A percentile compares a stretch with the other conserved stretches of the same genome.
Evolutionary conservation across 805 yeast genomes (phyloP).

Genomic region (Hyphopichia homilentoma): DNA sequence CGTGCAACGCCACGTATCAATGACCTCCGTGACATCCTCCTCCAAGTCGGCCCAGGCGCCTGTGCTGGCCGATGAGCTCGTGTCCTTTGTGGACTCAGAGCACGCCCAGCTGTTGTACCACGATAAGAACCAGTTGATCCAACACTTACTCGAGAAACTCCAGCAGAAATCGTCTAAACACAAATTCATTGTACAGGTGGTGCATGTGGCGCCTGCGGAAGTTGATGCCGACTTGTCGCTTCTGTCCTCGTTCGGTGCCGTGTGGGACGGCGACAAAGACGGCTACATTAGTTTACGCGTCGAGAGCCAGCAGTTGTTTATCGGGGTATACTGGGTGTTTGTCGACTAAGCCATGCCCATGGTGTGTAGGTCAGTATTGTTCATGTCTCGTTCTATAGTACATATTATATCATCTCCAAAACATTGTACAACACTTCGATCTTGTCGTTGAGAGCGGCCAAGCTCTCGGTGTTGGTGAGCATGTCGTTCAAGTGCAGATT

Average conservation of each 20-base stretch:
- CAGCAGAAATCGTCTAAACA: constrained; percentile 47
- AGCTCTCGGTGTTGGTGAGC: constrained; percentile 8
- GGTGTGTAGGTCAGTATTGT: too few species aligned
- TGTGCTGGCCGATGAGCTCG: constrained; percentile 12
- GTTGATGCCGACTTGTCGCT: constrained; percentile 19
- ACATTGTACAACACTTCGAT: constrained; percentile 13
- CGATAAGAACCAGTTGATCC: constrained; percentile 22
- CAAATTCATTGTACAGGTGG: constrained; percentile 51
- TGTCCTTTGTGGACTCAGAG: constrained; percentile 6
- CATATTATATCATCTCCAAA: constrained; percentile 8
- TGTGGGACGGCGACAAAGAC: constrained; percentile 56
- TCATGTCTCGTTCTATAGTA: too few species aligned
- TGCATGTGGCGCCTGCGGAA: constrained; percentile 21
- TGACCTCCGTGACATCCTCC: constrained; percentile 7
- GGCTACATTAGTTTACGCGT: constrained; percentile 43
- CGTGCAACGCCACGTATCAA: too few species aligned
- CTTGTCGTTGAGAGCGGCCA: constrained; percentile 10
- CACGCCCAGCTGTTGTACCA: constrained; percentile 2
- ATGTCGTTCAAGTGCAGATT: constrained; percentile 12
- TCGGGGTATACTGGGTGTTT: constrained; percentile 3
- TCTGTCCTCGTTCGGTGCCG: constrained; percentile 44
- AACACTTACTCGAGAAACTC: constrained; percentile 29
- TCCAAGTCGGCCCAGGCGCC: constrained; percentile 16
- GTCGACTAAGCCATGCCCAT: too few species aligned
- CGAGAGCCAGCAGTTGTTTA: constrained; percentile 2